Base-by-base conservation (phyloP, 2,329 filamentous ascomycete species). In the Lasiodiplodia theobromae region DNA sequence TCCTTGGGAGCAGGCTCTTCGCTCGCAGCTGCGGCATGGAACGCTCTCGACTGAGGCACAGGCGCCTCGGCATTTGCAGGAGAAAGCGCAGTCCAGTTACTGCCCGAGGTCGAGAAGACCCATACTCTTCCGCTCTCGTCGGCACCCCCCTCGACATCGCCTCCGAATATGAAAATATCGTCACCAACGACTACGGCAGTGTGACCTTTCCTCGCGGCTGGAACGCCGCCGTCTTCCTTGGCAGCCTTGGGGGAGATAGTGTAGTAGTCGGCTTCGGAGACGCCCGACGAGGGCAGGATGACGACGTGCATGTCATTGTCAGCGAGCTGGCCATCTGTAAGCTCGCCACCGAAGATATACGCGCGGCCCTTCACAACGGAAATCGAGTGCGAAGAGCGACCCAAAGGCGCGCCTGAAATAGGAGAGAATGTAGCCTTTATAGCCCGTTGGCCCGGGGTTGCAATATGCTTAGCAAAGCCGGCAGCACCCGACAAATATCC, bases 271-370 rank as follows among this genome's bases (percentile, higher is more conserved):
- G 81, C 78, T 40, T 79, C 76, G 40, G 79, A 75, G 2, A 82
- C 77, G n/a, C 79, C 80, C 11, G 79, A 78, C 14, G 80, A 78
- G 0, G 86, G 84, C 2, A 88, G 74, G 14, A 86, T 83, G 64
- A 88, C 75, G 25, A 84, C 81, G 71, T 87, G 84, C 62, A 88
- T 82, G 66, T 83, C 81, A 73, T 85, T 85, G 67, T 82, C 80
- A 38, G 84, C 85, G 31, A 86, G 77, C 68, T 78, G 70, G 70
- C 80, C 73, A 51, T 72, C 73, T 53, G 75, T 73, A 0, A 72
- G 76, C 72, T 83, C 80, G 65, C 86, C 86, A 7, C 86, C 86
- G 70, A 87, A 87, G 66, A 88, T 83, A 73, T 87, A 87, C 37
- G 85, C 85, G 70, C 84, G 83, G 65, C 84, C 82, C 69, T 83